Conservation (phyloP, 306 rosid species). For the Trifolium repens region DNA sequence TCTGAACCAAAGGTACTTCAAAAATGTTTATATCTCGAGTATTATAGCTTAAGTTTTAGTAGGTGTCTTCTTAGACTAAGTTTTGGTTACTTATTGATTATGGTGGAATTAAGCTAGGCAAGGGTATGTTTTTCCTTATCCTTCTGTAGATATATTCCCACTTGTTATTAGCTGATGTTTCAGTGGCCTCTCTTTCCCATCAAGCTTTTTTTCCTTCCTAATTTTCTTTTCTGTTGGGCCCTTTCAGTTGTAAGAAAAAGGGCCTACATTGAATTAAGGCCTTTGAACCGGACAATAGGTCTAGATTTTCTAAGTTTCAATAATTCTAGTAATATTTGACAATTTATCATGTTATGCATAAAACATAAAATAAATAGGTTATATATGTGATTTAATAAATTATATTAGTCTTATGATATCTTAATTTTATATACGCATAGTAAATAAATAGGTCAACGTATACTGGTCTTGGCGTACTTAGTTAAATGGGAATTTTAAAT, state of each 20-base stretch:
- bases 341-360: not conserved
- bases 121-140: not conserved
- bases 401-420: not conserved
- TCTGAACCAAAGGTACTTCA: slow-evolving; percentile 17
- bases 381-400: slow-evolving; percentile 4
- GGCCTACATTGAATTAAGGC: not conserved
- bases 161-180: slow-evolving; percentile 12
- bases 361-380: not conserved
- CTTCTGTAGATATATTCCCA: not conserved
- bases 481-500: slow-evolving; percentile 9
- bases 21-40: not conserved
- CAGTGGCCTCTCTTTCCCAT: not conserved
- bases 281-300: not conserved
- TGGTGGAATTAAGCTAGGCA: not conserved
- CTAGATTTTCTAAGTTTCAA: too few relatives aligned
- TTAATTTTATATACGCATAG: not conserved
- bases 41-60: slow-evolving; percentile 16
- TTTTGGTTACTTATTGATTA: slow-evolving; percentile 1
- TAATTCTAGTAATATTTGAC: too few relatives aligned
- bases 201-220: not conserved
- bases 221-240: too few relatives aligned
- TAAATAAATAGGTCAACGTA: not conserved
- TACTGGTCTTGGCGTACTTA: not conserved
- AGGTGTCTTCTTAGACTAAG: not conserved
- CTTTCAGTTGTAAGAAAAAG: not conserved